phyloP scores from a whole-genome alignment of 495 filamentous ascomycete genomes.

The Penicillium malachiteum region DNA sequence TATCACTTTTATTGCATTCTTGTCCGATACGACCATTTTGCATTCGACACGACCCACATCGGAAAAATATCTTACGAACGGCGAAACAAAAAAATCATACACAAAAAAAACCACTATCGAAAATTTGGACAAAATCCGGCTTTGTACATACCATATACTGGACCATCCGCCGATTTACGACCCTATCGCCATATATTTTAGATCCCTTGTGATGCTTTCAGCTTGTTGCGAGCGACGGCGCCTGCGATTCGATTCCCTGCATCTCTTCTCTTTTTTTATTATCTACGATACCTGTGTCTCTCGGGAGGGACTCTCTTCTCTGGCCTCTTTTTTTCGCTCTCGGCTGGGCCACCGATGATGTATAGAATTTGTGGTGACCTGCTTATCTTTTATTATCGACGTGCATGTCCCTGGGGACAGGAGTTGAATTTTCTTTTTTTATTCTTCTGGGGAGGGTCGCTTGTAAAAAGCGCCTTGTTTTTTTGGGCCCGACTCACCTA shows the following conservation, averaged over 20 bases:
- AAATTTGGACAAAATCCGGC: slow-evolving; percentile 26
- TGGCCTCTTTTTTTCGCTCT: slow-evolving; percentile 23
- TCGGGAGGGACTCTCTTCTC: slow-evolving; percentile 39
- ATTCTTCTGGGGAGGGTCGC: slow-evolving; percentile 22
- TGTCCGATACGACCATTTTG: slow-evolving; percentile 28
- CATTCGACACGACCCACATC: slow-evolving; percentile 37
- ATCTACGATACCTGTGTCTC: slow-evolving; percentile 44
- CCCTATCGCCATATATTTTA: slow-evolving; percentile 37
- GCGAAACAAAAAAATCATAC: slow-evolving; percentile 8
- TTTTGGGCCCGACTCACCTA: slow-evolving; percentile 30
- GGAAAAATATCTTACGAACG: slow-evolving; percentile 32
- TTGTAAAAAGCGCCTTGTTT: slow-evolving; percentile 20
- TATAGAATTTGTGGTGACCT: slow-evolving; percentile 48
- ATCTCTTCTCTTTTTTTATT: slow-evolving; percentile 21
- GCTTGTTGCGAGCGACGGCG: slow-evolving; percentile 51
- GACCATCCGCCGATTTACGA: slow-evolving; percentile 35
- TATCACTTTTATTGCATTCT: slow-evolving; percentile 28
- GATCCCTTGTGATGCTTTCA: slow-evolving; percentile 41
- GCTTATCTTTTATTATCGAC: slow-evolving; percentile 28
- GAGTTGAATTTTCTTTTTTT: slow-evolving; percentile 41
- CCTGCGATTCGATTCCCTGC: slow-evolving; percentile 45
- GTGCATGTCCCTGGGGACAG: slow-evolving; percentile 34
- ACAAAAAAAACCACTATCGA: slow-evolving; percentile 6
- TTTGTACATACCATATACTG: slow-evolving; percentile 40
- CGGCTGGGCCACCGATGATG: slow-evolving; percentile 41